phyloP scores from a whole-genome alignment of 495 filamentous ascomycete species.

The Penicillium tannophilum region DNA sequence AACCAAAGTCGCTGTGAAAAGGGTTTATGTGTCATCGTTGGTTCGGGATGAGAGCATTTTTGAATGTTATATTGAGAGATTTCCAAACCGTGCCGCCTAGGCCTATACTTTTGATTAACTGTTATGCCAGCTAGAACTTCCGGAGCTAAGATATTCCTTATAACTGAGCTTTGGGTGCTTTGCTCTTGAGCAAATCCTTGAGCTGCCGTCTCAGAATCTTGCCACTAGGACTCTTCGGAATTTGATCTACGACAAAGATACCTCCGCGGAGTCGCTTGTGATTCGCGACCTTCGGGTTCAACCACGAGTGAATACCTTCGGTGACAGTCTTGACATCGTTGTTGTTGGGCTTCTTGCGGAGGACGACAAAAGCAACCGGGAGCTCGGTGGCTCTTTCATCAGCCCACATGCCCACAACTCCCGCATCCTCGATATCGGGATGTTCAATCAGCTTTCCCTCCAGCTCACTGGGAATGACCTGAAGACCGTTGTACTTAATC shows the following conservation, averaged over 20 bases:
- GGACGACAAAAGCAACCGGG: conserved; percentile 72
- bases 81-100: too few species aligned
- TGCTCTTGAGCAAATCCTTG: conserved; percentile 37
- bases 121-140: too few species aligned
- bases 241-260: conserved; percentile 67
- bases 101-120: too few species aligned
- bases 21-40: too few species aligned
- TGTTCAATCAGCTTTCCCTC: conserved; percentile 69
- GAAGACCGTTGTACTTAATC: conserved; percentile 79
- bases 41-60: too few species aligned
- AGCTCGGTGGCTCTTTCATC: conserved; percentile 68
- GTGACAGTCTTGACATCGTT: conserved; percentile 36
- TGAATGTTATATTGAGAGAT: too few species aligned
- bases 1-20: too few species aligned
- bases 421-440: conserved; percentile 68
- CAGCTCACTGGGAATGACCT: conserved; percentile 77
- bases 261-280: conserved; percentile 77
- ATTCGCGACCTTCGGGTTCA: conserved; percentile 55
- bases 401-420: conserved; percentile 66
- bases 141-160: background rate
- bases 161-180: conserved; percentile 18
- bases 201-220: conserved; percentile 76
- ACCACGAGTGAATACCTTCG: conserved; percentile 31
- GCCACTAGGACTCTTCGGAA: conserved; percentile 77
- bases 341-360: conserved; percentile 35